These are phyloP conservation scores for Xylaria venustula DNA, from an alignment of 495 filamentous ascomycete genomes.

Conservation along the genomic window DNA sequence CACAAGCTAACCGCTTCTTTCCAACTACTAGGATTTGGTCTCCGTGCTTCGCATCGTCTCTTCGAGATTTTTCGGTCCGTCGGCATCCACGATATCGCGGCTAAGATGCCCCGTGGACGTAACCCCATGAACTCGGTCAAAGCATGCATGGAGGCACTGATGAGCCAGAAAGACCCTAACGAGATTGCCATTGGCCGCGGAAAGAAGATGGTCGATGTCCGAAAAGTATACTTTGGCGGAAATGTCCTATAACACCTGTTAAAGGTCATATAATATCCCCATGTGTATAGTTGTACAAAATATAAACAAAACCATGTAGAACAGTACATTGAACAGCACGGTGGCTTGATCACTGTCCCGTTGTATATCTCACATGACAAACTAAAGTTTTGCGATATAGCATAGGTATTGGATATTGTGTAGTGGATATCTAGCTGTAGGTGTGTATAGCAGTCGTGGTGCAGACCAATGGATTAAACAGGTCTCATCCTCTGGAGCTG, in stretches of 20 bases:
- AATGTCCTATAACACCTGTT: constrained; percentile 47
- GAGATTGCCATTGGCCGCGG: constrained; percentile 82
- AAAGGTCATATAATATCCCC: not conserved
- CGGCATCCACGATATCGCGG: constrained; percentile 83
- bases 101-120: constrained; percentile 69
- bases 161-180: constrained; percentile 80
- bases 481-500: too few relatives aligned
- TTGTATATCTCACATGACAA: too few relatives aligned
- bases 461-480: too few relatives aligned
- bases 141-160: constrained; percentile 78
- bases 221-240: constrained; percentile 96
- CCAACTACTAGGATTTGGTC: constrained; percentile 70
- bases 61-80: constrained; percentile 85
- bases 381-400: too few relatives aligned
- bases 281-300: constrained; percentile 14
- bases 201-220: constrained; percentile 90
- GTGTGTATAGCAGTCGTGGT: too few relatives aligned
- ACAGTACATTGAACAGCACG: not conserved
- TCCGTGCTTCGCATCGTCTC: constrained; percentile 84
- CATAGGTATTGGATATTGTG: too few relatives aligned
- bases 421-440: not conserved
- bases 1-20: not conserved
- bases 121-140: constrained; percentile 98
- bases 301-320: not conserved
- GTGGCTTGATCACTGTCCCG: too few relatives aligned